Base-by-base conservation (phyloP, 1,284 basidiomycete genomes). In the Cryptococcus sp. region DNA sequence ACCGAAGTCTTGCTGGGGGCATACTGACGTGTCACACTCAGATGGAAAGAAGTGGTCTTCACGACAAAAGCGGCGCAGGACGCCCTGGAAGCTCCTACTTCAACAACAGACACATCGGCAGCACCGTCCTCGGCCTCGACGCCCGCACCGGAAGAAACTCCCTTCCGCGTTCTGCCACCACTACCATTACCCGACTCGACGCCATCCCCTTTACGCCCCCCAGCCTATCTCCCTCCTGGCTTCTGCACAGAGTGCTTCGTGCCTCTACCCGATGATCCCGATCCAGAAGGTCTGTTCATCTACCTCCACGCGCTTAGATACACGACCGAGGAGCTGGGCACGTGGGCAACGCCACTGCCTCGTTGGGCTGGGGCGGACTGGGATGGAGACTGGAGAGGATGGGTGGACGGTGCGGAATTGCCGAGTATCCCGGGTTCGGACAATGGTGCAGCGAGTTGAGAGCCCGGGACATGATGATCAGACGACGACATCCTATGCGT, bases 281-380 rank as follows among this genome's bases (percentile, higher is more conserved):
- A 86, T 70, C 91, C 92, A 2, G 90, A 93, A 75, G 86, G 86
- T 60, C 80, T 96, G 58, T 96, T 92, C 77, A 97, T 97, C 65
- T 97, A 93, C 80, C 80, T 97, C 67, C 93, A 97, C 73, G 93
- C 93, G 13, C 78, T 90, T 68, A 83, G 85, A 67, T 96, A 93
- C 77, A 89, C 87, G 54, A 78, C 78, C n/a, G 69, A 76, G 47
- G 63, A 62, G 30, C 62, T 78, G 16, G 78, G 79, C 0, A 67
- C 67, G 22, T 80, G 75, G 71, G 68, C 74, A 57, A 79, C 78
- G 46, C 78, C 78, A 1, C 54, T 80, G 62, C 79, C 79, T 1
- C 47, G 71, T 17, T 81, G 79, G 79, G 78, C 78, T 7, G 69
- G 68, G 17, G 71, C 65, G 57, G 55, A 74, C 19, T 80, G 79